Evolutionary conservation across 2,329 filamentous ascomycete species (phyloP), one percentile per base, ranked within the genome.

Genomic region (Zasmidium cellare): DNA sequence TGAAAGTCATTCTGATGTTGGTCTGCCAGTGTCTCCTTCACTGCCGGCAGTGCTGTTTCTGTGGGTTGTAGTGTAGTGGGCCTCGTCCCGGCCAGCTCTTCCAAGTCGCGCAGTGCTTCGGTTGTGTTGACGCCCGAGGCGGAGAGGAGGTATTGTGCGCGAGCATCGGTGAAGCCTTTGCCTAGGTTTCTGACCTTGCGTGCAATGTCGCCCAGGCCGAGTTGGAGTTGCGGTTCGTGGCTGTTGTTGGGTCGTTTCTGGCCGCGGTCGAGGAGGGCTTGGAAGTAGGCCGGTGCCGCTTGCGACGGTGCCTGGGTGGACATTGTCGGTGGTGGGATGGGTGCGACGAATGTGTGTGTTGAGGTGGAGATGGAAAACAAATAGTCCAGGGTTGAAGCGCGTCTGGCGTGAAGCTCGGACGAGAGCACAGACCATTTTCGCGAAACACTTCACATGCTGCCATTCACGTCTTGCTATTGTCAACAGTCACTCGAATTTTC

Each of bases 111-210:
- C 52, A 96, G 85, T 14, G 93, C 91, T 62, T 88, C 84, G 44
- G 90, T 88, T 14, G 93, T 91, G 69, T 96, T 91, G 57, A 99
- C 90, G 31, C 94, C 94, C 12, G 94, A 97, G 7, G 91, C 93
- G 24, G 93, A 92, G 51, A 99, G 87, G 44, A 97, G 82, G 74
- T 96, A 97, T 73, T 97, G 93, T 77, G 84, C 84, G 69, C 82
- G 83, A 57, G 72, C 79, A 60, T 66, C 63, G 18, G 58, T 66
- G 57, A 64, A 63, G 22, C 96, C 86, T 73, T 88, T 87, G 69
- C 87, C 88, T 65, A 99, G 81, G 65, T 82, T 92, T 80, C 84
- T 91, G 77, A 81, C 94, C 82, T 82, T 86, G 64, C 85, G 80
- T 58, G 85, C 82, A 68, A 99, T 88, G 77, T 99, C 94, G 58